These are phyloP conservation scores for Trichoderma brevicompactum DNA, from an alignment of 2,329 filamentous ascomycete genomes.

Conservation along the genomic window DNA sequence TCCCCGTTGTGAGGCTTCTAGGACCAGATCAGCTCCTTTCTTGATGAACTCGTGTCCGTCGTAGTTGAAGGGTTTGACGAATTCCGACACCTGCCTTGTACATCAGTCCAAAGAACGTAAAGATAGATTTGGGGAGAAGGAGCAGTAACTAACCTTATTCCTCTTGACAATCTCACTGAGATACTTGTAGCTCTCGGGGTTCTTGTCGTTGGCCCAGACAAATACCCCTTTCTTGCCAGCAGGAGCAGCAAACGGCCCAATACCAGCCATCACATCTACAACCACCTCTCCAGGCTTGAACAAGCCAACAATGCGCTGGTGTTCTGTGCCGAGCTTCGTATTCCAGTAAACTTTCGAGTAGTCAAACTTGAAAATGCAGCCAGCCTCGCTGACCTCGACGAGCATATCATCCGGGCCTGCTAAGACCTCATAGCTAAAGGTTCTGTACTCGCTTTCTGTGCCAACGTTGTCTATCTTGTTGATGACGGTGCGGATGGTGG, in stretches of 20 bases:
- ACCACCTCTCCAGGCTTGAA: conserved; percentile 88
- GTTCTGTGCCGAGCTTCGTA: conserved; percentile 85
- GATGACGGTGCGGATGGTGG: conserved; percentile 81
- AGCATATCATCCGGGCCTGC: conserved; percentile 80
- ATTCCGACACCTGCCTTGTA: conserved; percentile 60
- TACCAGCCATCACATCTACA: conserved; percentile 95
- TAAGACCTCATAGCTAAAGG: conserved; percentile 90
- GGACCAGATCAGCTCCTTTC: conserved; percentile 65
- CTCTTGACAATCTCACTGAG: conserved; percentile 70
- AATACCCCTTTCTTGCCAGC: conserved; percentile 89
- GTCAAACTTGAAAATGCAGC: conserved; percentile 89
- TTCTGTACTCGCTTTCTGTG: conserved; percentile 81
- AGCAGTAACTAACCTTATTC: conserved; percentile 72
- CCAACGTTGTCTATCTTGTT: conserved; percentile 94
- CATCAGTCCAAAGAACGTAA: conserved; percentile 20
- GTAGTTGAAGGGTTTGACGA: conserved; percentile 77
- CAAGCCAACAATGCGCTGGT: conserved; percentile 74
- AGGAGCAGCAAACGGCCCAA: conserved; percentile 92
- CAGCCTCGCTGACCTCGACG: conserved; percentile 79
- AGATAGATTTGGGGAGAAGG: neutral
- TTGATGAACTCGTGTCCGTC: conserved; percentile 84
- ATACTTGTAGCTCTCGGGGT: conserved; percentile 80
- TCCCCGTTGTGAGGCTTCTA: conserved; percentile 53
- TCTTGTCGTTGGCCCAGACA: conserved; percentile 96
- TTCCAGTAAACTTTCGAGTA: conserved; percentile 99